Percentiles rank a stretch among this genome's conserved stretches.
Evolutionary conservation across 768 basidiomycete species (phyloP).

Genomic region (Scleroderma citrinum): DNA sequence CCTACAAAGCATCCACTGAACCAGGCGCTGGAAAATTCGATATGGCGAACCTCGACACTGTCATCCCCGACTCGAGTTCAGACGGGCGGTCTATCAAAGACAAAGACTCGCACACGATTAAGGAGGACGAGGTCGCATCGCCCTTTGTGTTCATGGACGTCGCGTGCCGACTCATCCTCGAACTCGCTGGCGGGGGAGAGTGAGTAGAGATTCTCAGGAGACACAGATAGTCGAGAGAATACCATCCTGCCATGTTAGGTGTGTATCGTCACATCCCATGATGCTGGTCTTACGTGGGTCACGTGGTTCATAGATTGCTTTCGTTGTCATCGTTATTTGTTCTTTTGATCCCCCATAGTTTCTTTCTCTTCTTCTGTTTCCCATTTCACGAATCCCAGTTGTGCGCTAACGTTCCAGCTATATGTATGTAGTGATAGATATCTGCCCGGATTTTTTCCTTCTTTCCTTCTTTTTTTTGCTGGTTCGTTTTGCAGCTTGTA

Average conservation of each 20-base stretch:
- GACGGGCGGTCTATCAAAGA: constrained; percentile 55
- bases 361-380: not conserved
- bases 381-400: not conserved
- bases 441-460: not conserved
- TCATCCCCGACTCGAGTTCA: constrained; percentile 43
- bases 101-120: constrained; percentile 36
- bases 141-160: constrained; percentile 98
- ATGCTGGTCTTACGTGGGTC: not conserved
- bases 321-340: not conserved
- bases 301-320: not conserved
- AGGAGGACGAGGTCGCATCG: constrained; percentile 62
- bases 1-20: constrained; percentile 71
- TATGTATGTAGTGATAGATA: not conserved
- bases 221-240: not conserved
- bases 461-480: not conserved
- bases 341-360: not conserved
- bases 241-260: not conserved
- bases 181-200: constrained; percentile 72
- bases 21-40: constrained; percentile 68
- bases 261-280: not conserved
- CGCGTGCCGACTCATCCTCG: constrained; percentile 87
- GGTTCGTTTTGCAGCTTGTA: not conserved
- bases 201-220: constrained; percentile 10
- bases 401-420: not conserved
- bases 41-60: constrained; percentile 36